Percentiles rank a stretch among this genome's conserved stretches.
Evolutionary conservation across 2,329 filamentous ascomycete species (phyloP).

Genomic region (Thermoascus crustaceus): DNA sequence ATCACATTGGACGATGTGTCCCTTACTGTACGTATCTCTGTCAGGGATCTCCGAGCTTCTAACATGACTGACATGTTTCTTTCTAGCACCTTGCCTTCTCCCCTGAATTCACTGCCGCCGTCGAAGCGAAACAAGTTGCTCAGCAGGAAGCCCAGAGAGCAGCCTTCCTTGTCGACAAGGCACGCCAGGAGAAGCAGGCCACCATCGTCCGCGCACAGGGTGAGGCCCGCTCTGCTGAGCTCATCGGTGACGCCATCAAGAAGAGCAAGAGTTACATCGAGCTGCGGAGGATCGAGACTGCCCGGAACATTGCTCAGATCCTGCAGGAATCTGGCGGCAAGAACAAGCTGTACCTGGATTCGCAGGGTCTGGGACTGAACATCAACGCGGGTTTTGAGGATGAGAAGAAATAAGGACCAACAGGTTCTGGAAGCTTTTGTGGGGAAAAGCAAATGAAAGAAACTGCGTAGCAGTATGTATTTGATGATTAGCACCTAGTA

Average conservation of each 20-base stretch:
- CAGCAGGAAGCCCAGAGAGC: conserved; percentile 93
- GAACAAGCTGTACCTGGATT: conserved; percentile 92
- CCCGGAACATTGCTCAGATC: conserved; percentile 75
- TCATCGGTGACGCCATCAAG: conserved; percentile 99
- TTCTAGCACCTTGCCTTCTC: conserved; percentile 58
- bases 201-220: conserved; percentile 97
- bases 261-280: conserved; percentile 97
- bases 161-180: conserved; percentile 97
- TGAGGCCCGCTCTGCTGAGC: conserved; percentile 94
- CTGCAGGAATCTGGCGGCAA: conserved; percentile 76
- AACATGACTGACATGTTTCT: conserved; percentile 7
- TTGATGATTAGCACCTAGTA: no score
- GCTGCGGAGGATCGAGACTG: conserved; percentile 96
- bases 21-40: conserved; percentile 60
- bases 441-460: no score
- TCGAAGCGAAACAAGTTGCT: conserved; percentile 62
- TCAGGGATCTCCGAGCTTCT: neutral
- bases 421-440: no score
- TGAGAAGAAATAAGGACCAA: conserved; percentile 28
- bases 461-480: neutral
- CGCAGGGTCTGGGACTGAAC: conserved; percentile 84
- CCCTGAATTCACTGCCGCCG: conserved; percentile 60
- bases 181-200: conserved; percentile 97
- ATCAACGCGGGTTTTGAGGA: conserved; percentile 44
- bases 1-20: conserved; percentile 97